Evolutionary conservation across 108 stramenopile genomes (phyloP).

Genomic region (Schizochytrium sp.): DNA sequence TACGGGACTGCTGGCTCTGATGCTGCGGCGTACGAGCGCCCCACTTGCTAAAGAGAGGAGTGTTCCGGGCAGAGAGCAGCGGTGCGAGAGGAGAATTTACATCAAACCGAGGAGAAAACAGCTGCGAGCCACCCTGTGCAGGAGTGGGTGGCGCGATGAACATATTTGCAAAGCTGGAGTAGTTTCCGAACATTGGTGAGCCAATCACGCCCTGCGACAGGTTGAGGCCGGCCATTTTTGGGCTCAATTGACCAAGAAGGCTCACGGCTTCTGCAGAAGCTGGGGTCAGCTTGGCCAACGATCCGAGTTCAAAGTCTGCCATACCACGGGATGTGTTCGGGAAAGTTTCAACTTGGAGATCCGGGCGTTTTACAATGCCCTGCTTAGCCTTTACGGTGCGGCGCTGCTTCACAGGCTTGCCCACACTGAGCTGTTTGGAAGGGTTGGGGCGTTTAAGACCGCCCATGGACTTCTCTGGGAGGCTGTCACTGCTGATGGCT

Average conservation of each 20-base stretch:
- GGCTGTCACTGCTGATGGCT: too few relatives aligned
- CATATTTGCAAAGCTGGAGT: conserved; percentile 12
- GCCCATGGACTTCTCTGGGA: too few relatives aligned
- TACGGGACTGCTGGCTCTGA: too few relatives aligned
- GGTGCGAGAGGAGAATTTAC: conserved; percentile 34
- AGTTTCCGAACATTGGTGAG: conserved; percentile 53
- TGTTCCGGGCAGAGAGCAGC: conserved; percentile 28
- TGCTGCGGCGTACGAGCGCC: conserved; percentile 18
- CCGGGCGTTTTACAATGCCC: conserved; percentile 51
- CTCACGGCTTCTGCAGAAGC: conserved; percentile 17
- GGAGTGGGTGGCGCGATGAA: conserved; percentile 33
- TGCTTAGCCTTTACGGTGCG: not conserved
- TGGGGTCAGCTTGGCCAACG: conserved; percentile 34
- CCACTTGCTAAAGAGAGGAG: conserved; percentile 56
- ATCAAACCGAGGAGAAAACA: conserved; percentile 42
- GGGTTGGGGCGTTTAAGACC: too few relatives aligned
- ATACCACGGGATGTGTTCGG: conserved; percentile 1
- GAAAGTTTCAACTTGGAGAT: conserved; percentile 30
- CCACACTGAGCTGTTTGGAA: not conserved
- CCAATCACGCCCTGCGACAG: conserved; percentile 15
- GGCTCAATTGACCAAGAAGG: conserved; percentile 28
- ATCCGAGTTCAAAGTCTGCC: conserved; percentile 43
- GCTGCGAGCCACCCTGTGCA: conserved; percentile 20
- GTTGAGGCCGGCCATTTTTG: conserved; percentile 17
- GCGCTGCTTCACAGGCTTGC: conserved; percentile 10